A percentile compares a stretch with the other conserved stretches of the same genome.
Conservation (phyloP, 495 filamentous ascomycete species). For the Penicillium silybi region DNA sequence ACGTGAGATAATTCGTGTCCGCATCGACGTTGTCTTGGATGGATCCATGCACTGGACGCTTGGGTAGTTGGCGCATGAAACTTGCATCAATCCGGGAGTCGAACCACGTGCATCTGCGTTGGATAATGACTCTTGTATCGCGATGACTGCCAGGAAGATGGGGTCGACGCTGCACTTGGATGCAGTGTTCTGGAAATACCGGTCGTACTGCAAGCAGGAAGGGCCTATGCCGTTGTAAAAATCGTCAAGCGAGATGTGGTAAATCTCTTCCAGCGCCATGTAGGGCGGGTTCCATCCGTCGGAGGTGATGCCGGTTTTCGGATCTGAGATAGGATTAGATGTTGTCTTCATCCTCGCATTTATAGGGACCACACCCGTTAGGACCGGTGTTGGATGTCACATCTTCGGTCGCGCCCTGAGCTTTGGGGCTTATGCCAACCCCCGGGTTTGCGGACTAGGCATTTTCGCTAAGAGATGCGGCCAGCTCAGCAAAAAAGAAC, state of each 20-base stretch:
- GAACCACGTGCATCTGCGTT: slow-evolving; percentile 28
- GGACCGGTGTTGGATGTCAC: slow-evolving; percentile 25
- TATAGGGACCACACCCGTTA: slow-evolving; percentile 21
- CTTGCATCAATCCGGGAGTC: slow-evolving; percentile 36
- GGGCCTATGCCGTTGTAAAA: slow-evolving; percentile 26
- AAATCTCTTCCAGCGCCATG: slow-evolving; percentile 24
- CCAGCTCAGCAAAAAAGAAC: slow-evolving; percentile 11
- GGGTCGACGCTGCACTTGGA: slow-evolving; percentile 28
- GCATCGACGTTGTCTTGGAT: slow-evolving; percentile 35
- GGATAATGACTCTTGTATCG: slow-evolving; percentile 37
- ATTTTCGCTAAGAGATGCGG: background rate
- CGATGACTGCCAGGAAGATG: slow-evolving; percentile 31
- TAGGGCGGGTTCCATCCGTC: slow-evolving; percentile 31
- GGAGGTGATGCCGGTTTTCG: slow-evolving; percentile 27
- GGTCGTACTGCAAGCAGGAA: slow-evolving; percentile 27
- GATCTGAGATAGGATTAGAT: slow-evolving; percentile 14
- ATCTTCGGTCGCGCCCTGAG: slow-evolving; percentile 24
- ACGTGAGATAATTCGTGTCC: slow-evolving; percentile 26
- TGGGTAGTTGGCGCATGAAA: slow-evolving; percentile 33
- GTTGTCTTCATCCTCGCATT: background rate
- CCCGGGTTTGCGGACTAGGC: slow-evolving; percentile 27
- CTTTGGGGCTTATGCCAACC: slow-evolving; percentile 25
- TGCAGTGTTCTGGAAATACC: slow-evolving; percentile 29
- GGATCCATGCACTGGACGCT: slow-evolving; percentile 29
- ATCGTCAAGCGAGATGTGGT: slow-evolving; percentile 21